Percentiles rank a stretch among this genome's conserved stretches.
Evolutionary conservation across 179 eudicot species (phyloP).

Genomic region (Actinidia arguta): DNA sequence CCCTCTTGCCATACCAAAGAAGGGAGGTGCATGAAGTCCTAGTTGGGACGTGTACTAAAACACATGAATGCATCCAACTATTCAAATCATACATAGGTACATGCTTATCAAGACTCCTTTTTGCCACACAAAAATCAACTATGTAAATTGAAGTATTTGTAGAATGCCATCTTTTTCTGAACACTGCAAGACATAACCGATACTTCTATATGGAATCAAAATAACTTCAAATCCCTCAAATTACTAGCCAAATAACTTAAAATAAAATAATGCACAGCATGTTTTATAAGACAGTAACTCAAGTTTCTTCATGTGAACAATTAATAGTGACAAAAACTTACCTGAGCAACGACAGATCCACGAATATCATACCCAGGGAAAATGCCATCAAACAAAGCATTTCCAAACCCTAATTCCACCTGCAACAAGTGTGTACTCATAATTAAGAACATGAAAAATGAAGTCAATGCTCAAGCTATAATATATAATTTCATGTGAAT

Average conservation of each 20-base stretch:
- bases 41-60: not conserved
- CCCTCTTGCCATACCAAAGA: not conserved
- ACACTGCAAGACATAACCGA: not conserved
- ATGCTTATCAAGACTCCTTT: not conserved
- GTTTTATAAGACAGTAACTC: not conserved
- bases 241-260: not conserved
- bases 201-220: not conserved
- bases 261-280: not conserved
- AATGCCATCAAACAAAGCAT: conserved; percentile 70
- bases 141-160: not conserved
- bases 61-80: not conserved
- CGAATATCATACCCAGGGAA: conserved; percentile 88
- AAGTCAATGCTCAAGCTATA: conserved; percentile 10
- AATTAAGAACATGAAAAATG: conserved; percentile 5
- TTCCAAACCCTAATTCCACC: conserved; percentile 95
- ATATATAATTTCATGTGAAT: not conserved
- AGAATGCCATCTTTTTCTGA: not conserved
- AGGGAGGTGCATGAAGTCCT: not conserved
- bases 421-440: conserved; percentile 34
- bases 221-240: not conserved
- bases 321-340: conserved; percentile 26
- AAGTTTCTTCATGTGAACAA: not conserved
- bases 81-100: too few species aligned
- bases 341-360: conserved; percentile 97
- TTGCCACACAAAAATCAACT: not conserved